phyloP scores from a whole-genome alignment of 768 basidiomycete species.

The Leccinum subgranulosum region DNA sequence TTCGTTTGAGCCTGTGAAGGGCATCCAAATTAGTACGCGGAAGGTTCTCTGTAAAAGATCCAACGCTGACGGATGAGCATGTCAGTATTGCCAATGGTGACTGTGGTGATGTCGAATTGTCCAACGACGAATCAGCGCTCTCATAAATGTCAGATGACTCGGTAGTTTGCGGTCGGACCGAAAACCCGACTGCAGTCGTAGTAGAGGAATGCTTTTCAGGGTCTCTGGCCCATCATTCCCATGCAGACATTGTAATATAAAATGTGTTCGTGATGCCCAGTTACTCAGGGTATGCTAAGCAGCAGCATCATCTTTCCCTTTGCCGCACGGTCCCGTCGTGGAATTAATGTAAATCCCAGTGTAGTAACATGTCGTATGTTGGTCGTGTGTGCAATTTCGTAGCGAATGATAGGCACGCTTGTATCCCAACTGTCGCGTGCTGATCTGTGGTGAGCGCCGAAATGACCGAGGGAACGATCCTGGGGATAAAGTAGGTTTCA shows the following conservation, averaged over 20 bases:
- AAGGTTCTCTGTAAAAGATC: background rate
- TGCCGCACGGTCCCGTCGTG: background rate
- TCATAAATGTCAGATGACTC: background rate
- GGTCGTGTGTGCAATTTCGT: background rate
- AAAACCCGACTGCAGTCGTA: background rate
- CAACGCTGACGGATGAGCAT: constrained; percentile 15
- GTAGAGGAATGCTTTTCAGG: background rate
- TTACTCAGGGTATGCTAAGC: background rate
- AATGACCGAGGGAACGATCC: constrained; percentile 2
- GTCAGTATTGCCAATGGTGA: background rate
- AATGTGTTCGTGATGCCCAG: background rate
- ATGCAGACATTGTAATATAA: background rate
- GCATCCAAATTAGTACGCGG: background rate
- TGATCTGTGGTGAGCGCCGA: background rate
- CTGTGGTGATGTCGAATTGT: background rate
- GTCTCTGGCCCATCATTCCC: background rate
- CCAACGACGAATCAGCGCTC: background rate
- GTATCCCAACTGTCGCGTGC: background rate
- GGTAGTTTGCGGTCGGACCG: background rate
- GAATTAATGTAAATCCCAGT: background rate
- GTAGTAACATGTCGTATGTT: background rate
- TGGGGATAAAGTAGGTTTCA: background rate
- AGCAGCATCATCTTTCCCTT: background rate
- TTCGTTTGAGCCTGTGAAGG: constrained; percentile 3
- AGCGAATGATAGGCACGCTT: background rate